Evolutionary conservation across 2,329 filamentous ascomycete genomes (phyloP), one percentile per base, ranked within the genome.

Genomic region (Lasiodiplodia hormozganensis): DNA sequence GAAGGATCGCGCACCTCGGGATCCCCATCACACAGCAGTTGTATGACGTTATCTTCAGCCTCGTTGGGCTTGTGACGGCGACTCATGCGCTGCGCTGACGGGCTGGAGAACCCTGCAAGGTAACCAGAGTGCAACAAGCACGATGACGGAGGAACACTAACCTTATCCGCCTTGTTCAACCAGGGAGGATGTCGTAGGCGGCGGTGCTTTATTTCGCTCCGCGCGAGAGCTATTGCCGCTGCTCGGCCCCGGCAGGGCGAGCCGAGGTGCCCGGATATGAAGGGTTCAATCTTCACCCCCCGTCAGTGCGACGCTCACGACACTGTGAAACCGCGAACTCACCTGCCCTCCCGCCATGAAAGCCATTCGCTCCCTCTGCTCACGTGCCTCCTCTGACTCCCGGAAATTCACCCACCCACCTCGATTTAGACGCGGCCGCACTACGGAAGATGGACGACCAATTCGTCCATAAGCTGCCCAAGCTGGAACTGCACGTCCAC

Each of bases 401-500:
- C 60, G n/a, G 10, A 36, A 12, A 8, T n/a, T 6, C 8, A 14
- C 6, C 60, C 47, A 6, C 11, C 36, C 12, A 38, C 18, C 14
- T 38, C 60, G 31, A 64, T 38, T 25, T 25, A 28, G 8, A 12
- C 6, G 3, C 47, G n/a, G 10, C n/a, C 23, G 18, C n/a, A 4
- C 4, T n/a, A 52, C 43, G 4, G 23, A 25, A 21, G 5, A 64
- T 64, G 60, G 47, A 64, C 25, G 25, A 31, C 31, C 47, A 64
- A 16, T 67, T 67, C 31, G 47, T 71, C 21, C 43, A 14, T 40
- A 62, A 70, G 1, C 72, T 83, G 0, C 82, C 82, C 6, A 84
- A 84, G 66, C 78, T 83, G 28, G 82, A 84, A 70, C 80, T 84
- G 7, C 82, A 84, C 70, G 68, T 84, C 25, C 82, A 84, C 72